Evolutionary conservation across 345 rosid genomes (phyloP).

Genomic region (Pistacia integerrima): DNA sequence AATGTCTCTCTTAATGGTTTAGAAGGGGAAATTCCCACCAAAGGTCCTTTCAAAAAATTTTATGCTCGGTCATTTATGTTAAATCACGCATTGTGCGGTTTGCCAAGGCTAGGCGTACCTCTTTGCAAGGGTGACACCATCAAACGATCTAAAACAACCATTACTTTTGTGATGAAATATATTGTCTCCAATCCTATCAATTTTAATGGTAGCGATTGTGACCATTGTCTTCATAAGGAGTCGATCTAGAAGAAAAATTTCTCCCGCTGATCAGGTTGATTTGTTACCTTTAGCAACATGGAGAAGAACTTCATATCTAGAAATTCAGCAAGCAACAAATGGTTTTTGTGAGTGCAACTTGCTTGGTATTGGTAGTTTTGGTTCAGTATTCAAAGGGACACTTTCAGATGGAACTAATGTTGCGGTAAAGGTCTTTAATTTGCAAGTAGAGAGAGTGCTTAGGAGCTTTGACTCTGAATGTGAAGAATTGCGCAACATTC

Average conservation of each 20-base stretch:
- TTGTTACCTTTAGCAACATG: not conserved
- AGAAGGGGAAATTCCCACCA: not conserved
- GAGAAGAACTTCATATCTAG: slow-evolving; percentile 4
- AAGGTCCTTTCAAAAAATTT: slow-evolving; percentile 14
- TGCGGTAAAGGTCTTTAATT: slow-evolving; percentile 12
- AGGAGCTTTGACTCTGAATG: slow-evolving; percentile 17
- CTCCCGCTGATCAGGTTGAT: not conserved
- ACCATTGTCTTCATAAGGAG: not conserved
- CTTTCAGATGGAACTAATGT: not conserved
- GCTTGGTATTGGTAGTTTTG: slow-evolving; percentile 19
- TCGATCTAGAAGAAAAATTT: no score
- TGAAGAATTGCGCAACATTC: not conserved
- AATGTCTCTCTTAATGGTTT: not conserved
- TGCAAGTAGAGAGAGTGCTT: slow-evolving; percentile 1
- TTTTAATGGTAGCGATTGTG: not conserved
- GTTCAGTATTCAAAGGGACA: slow-evolving; percentile 19
- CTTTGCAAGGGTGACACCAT: not conserved
- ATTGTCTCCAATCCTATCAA: not conserved
- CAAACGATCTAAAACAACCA: not conserved
- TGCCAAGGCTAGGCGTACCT: slow-evolving; percentile 2
- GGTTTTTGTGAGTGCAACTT: not conserved
- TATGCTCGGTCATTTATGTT: not conserved
- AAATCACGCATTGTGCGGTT: slow-evolving; percentile 19
- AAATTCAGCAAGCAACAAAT: not conserved
- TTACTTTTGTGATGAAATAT: not conserved